Base-by-base conservation (phyloP, 495 filamentous ascomycete genomes). In the Penicillium simplicissimum region DNA sequence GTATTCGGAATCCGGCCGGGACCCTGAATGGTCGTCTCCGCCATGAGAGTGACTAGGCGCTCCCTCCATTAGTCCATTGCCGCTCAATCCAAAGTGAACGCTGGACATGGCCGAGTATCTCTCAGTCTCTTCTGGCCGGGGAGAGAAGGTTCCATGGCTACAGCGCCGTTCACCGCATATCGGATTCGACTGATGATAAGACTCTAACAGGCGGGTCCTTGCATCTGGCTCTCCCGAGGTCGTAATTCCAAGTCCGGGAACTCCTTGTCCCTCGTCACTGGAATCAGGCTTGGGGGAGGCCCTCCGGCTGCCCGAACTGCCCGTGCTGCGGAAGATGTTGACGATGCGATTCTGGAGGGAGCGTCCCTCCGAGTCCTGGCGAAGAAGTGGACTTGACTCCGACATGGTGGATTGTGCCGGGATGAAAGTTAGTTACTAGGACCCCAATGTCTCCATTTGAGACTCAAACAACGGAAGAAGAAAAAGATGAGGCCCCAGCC, bases 141-240 rank as follows among this genome's bases (percentile, higher is more conserved):
- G 89, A 15, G 89, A 92, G 71, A 92, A 91, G n/a, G 88, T 89
- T 59, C 91, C 91, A 74, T 93, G 90, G 61, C 85, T 83, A 77
- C 88, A 92, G 55, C 80, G 63, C 57, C 77, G 69, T 67, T 77
- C 52, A 51, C 78, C 79, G 45, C 77, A 79, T 7, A 67, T 61
- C 52, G 76, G 74, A 23, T 70, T 68, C 38, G 59, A 59, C 35
- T 66, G 71, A 45, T 78, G 57, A 56, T 81, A 80, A 4, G 74
- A 76, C 45, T 75, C 69, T 45, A 82, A 61, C 9, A 80, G 67
- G 23, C 74, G 69, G 40, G 75, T 75, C 64, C 71, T 72, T 35
- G 61, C 66, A 59, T 74, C 69, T 8, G 66, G 66, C 48, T 69
- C 70, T n/a, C 43, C 59, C 6, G 62, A 37, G 35, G 43, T 57